A percentile compares a stretch with the other conserved stretches of the same genome.
phyloP scores from a whole-genome alignment of 129 eudicot species.

The Calendula officinalis region DNA sequence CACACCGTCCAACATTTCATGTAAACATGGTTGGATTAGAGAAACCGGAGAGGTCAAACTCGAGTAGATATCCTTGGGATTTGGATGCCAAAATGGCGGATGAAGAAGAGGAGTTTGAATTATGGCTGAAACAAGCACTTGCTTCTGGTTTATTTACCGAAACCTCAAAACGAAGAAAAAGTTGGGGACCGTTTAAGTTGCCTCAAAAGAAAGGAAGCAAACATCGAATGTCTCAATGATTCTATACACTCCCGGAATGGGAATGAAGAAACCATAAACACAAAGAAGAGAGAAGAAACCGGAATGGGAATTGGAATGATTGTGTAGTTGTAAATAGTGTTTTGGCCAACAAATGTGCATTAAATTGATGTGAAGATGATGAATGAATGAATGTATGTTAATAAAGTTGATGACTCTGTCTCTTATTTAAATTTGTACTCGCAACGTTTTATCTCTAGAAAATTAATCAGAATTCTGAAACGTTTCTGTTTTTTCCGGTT shows the following conservation, averaged over 20 bases:
- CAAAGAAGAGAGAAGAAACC: too few species aligned
- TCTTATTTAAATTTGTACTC: not conserved
- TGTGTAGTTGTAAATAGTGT: conserved; percentile 24
- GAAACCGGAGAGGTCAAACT: conserved; percentile 69
- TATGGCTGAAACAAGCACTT: conserved; percentile 92
- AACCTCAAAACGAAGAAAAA: conserved; percentile 85
- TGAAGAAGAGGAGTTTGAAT: conserved; percentile 91
- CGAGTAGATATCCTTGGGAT: conserved; percentile 89
- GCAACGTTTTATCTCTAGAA: too few species aligned
- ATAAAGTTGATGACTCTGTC: conserved; percentile 24
- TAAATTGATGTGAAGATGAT: conserved; percentile 33
- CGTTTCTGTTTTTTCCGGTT: too few species aligned
- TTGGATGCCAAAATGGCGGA: conserved; percentile 84
- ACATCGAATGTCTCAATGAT: conserved; percentile 37
- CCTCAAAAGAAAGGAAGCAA: conserved; percentile 72
- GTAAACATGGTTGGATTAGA: conserved; percentile 98
- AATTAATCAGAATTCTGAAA: too few species aligned
- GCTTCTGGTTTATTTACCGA: conserved; percentile 91
- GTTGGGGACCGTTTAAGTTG: conserved; percentile 95
- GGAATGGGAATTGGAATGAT: conserved; percentile 21
- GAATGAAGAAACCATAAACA: too few species aligned
- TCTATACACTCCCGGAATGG: not conserved
- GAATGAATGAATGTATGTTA: conserved; percentile 42
- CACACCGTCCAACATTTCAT: conserved; percentile 94
- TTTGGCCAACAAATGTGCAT: conserved; percentile 19